These are phyloP conservation scores for Pholiota adiposa DNA, from an alignment of 1,284 basidiomycete genomes.

Conservation along the genomic window DNA sequence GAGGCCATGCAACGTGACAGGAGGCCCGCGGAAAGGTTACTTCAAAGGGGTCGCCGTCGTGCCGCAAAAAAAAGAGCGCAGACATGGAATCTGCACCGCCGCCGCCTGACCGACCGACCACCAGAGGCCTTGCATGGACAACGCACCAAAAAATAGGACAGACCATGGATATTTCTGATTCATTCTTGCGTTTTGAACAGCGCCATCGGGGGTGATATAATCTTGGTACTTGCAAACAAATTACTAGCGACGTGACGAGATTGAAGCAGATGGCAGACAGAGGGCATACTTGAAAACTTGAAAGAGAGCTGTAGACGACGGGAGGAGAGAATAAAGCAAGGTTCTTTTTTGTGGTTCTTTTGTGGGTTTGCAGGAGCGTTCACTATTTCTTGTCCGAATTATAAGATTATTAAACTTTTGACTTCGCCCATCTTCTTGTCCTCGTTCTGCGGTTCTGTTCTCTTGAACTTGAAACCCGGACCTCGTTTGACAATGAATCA, in stretches of 20 bases:
- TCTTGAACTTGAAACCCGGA: slow-evolving; percentile 22
- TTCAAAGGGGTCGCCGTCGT: background rate
- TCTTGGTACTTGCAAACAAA: slow-evolving; percentile 49
- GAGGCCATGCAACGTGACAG: background rate
- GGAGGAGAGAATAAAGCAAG: slow-evolving; percentile 20
- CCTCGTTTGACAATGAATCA: slow-evolving; percentile 8
- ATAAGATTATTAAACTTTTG: slow-evolving; percentile 32
- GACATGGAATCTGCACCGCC: background rate
- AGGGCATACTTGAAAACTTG: slow-evolving; percentile 32
- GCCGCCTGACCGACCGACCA: background rate
- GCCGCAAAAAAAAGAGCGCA: background rate
- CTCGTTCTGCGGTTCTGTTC: slow-evolving; percentile 23
- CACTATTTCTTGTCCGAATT: slow-evolving; percentile 26
- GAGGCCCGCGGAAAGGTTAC: background rate
- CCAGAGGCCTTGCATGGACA: background rate
- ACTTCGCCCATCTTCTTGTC: slow-evolving; percentile 17
- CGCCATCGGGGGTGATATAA: slow-evolving; percentile 31
- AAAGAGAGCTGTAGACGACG: slow-evolving; percentile 31
- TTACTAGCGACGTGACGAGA: slow-evolving; percentile 41
- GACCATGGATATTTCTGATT: slow-evolving; percentile 12
- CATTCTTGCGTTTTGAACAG: slow-evolving; percentile 23
- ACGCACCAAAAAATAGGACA: slow-evolving; percentile 9
- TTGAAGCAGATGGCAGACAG: slow-evolving; percentile 15
- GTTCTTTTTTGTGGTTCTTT: slow-evolving; percentile 13
- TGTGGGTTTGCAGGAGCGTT: slow-evolving; percentile 21